phyloP scores from a whole-genome alignment of 1,284 basidiomycete genomes.

The Fomitopsis betulina region DNA sequence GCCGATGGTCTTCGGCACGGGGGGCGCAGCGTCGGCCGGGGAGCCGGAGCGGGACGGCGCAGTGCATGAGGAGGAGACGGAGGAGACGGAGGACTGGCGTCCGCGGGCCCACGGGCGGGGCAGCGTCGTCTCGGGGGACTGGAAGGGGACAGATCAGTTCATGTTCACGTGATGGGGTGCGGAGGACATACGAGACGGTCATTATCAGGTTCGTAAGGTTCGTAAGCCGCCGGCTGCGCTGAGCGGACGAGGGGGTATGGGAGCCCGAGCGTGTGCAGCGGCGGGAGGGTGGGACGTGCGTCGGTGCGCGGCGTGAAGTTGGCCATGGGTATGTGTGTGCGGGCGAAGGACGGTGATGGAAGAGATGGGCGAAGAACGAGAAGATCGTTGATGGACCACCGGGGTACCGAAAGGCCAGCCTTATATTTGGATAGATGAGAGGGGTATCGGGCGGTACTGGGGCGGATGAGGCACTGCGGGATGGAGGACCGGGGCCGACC shows the following conservation, averaged over 20 bases:
- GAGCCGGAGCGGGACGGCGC: constrained; percentile 19
- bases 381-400: constrained; percentile 22
- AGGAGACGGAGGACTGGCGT: constrained; percentile 32
- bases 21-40: constrained; percentile 12
- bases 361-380: constrained; percentile 8
- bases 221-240: constrained; percentile 7
- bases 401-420: constrained; percentile 33
- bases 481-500: constrained; percentile 14
- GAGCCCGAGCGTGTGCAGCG: constrained; percentile 48
- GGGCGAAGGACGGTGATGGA: constrained; percentile 13
- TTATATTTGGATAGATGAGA: constrained; percentile 21
- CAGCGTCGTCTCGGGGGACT: constrained; percentile 3
- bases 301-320: constrained; percentile 17
- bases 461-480: constrained; percentile 21
- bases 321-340: constrained; percentile 24
- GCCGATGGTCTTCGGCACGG: constrained; percentile 15
- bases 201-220: constrained; percentile 13
- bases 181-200: constrained; percentile 14
- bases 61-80: constrained; percentile 20
- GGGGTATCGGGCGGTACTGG: constrained; percentile 19
- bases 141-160: not conserved
- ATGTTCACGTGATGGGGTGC: not conserved
- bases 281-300: constrained; percentile 51
- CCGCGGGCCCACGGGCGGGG: constrained; percentile 14
- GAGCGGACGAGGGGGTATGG: constrained; percentile 26